Evolutionary conservation across 768 basidiomycete genomes (phyloP).

Genomic region (Cystobasidium tubakii): DNA sequence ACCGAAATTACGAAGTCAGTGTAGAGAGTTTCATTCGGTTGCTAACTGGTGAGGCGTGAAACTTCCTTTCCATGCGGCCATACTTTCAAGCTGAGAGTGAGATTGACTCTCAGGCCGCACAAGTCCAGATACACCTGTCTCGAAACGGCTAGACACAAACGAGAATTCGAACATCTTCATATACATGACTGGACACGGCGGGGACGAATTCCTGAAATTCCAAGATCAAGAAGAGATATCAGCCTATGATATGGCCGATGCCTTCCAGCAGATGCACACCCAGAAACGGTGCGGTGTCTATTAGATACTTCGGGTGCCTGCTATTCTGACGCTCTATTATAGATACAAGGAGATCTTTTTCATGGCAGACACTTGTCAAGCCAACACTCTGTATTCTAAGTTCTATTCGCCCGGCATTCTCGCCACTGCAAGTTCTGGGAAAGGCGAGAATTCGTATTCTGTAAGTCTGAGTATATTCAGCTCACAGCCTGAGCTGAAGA

Average conservation of each 20-base stretch:
- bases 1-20: slow-evolving; percentile 94
- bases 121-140: slow-evolving; percentile 74
- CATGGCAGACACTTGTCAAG: slow-evolving; percentile 98
- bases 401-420: slow-evolving; percentile 89
- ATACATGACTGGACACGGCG: slow-evolving; percentile 98
- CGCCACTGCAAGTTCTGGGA: slow-evolving; percentile 75
- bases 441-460: slow-evolving; percentile 88
- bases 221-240: slow-evolving; percentile 98
- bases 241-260: slow-evolving; percentile 94
- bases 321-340: not conserved
- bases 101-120: slow-evolving; percentile 65
- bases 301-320: not conserved
- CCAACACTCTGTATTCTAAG: slow-evolving; percentile 88
- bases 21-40: slow-evolving; percentile 92
- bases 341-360: slow-evolving; percentile 94
- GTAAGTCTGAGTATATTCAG: slow-evolving; percentile 53
- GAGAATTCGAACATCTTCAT: slow-evolving; percentile 88
- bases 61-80: slow-evolving; percentile 42
- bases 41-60: slow-evolving; percentile 64
- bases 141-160: slow-evolving; percentile 85
- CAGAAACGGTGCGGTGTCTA: slow-evolving; percentile 66
- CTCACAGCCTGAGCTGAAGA: not conserved
- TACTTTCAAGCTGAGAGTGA: not conserved
- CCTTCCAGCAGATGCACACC: slow-evolving; percentile 97
- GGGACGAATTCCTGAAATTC: slow-evolving; percentile 97